These are phyloP conservation scores for Geopyxis carbonaria DNA, from an alignment of 495 filamentous ascomycete genomes.

Conservation along the genomic window DNA sequence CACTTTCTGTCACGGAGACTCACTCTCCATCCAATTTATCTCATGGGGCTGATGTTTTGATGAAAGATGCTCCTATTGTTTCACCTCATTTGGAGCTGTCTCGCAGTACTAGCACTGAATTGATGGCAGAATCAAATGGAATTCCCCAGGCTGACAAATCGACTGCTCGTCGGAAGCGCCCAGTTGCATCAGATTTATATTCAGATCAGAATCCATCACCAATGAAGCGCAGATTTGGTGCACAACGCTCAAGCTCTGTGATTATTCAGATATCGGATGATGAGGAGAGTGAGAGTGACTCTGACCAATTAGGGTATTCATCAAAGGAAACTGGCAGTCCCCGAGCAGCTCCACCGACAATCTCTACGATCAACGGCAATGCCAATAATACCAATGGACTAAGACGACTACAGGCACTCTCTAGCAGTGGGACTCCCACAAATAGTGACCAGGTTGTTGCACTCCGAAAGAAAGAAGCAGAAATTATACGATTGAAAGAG, in stretches of 20 bases:
- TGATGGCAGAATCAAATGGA: neutral
- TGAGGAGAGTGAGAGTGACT: slow-evolving; percentile 23
- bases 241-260: slow-evolving; percentile 27
- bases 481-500: slow-evolving; percentile 57
- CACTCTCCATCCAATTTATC: too few species aligned
- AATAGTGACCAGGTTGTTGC: slow-evolving; percentile 31
- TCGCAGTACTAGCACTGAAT: neutral
- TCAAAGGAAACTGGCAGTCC: neutral
- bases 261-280: slow-evolving; percentile 62
- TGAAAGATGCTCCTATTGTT: slow-evolving; percentile 18
- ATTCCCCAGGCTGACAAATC: neutral
- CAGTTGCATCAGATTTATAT: slow-evolving; percentile 71
- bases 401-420: neutral
- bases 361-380: neutral
- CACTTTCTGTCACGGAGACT: neutral
- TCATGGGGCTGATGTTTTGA: slow-evolving; percentile 17
- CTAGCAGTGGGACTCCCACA: neutral
- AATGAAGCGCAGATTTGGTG: slow-evolving; percentile 47
- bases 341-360: neutral
- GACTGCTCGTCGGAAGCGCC: slow-evolving; percentile 44
- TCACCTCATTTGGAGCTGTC: too few species aligned
- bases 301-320: slow-evolving; percentile 27
- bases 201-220: slow-evolving; percentile 28
- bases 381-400: neutral
- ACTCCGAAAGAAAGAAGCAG: slow-evolving; percentile 45